These are phyloP conservation scores for Boechera stricta DNA, from an alignment of 345 rosid species.

Conservation along the genomic window DNA sequence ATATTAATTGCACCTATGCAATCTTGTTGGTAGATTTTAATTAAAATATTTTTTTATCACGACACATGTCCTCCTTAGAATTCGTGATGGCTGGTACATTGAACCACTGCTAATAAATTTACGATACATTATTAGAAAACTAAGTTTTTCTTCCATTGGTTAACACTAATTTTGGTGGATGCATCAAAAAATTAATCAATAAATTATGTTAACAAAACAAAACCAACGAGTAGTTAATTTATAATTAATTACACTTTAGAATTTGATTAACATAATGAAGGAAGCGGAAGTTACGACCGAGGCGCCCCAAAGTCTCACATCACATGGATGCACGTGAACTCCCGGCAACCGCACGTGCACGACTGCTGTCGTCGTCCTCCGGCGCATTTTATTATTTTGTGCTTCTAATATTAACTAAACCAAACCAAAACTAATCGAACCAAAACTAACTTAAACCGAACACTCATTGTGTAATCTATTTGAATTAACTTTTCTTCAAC, in stretches of 20 bases:
- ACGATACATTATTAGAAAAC: not conserved
- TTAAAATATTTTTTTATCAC: conserved; percentile 12
- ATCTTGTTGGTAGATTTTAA: conserved; percentile 22
- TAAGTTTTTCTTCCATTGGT: not conserved
- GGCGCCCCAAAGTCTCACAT: conserved; percentile 52
- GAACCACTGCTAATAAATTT: conserved; percentile 27
- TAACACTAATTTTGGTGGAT: not conserved
- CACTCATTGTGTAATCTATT: too few relatives aligned
- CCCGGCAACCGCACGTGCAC: conserved; percentile 55
- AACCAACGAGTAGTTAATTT: conserved; percentile 7
- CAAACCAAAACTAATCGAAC: not conserved
- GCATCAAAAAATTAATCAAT: not conserved
- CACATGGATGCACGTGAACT: conserved; percentile 75
- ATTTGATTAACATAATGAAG: conserved; percentile 31
- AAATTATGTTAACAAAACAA: not conserved
- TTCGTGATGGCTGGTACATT: conserved; percentile 32
- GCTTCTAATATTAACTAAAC: not conserved
- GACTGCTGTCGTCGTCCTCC: conserved; percentile 50
- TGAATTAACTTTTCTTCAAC: too few relatives aligned
- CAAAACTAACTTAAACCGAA: not conserved
- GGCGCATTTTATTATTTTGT: conserved; percentile 39
- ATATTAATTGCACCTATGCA: conserved; percentile 35
- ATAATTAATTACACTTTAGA: conserved; percentile 39
- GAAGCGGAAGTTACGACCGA: conserved; percentile 44
- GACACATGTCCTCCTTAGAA: conserved; percentile 30